These are phyloP conservation scores for Penicillium roqueforti DNA, from an alignment of 495 filamentous ascomycete species.

Conservation along the genomic window DNA sequence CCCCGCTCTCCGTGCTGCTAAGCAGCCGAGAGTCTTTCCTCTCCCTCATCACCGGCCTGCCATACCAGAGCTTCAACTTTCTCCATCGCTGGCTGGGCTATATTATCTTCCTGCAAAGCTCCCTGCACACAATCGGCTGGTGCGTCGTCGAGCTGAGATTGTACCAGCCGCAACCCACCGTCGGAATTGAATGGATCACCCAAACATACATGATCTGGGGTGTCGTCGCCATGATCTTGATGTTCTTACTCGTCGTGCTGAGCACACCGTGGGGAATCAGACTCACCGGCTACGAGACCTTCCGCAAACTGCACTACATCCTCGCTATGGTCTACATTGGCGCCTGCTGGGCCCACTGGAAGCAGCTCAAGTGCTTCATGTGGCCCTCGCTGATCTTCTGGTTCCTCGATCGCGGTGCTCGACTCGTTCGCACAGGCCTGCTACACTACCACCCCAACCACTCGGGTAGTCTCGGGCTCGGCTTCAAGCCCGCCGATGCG, in stretches of 20 bases:
- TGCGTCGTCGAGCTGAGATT: slow-evolving; percentile 54
- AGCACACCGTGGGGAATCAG: slow-evolving; percentile 52
- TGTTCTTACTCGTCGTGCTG: slow-evolving; percentile 51
- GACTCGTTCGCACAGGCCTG: slow-evolving; percentile 46
- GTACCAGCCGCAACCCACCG: slow-evolving; percentile 60
- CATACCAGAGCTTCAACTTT: slow-evolving; percentile 67
- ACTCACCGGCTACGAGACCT: slow-evolving; percentile 64
- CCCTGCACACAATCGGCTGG: slow-evolving; percentile 65
- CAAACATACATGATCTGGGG: slow-evolving; percentile 63
- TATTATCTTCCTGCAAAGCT: slow-evolving; percentile 57
- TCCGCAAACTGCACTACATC: slow-evolving; percentile 60
- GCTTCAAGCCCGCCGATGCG: slow-evolving; percentile 45
- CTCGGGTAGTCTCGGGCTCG: slow-evolving; percentile 33
- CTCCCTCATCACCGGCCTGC: slow-evolving; percentile 56
- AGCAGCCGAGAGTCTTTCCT: slow-evolving; percentile 58
- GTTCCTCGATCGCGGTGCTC: slow-evolving; percentile 49
- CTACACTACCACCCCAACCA: slow-evolving; percentile 46
- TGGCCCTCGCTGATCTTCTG: slow-evolving; percentile 56
- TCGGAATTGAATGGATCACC: slow-evolving; percentile 47
- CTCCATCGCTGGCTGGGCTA: slow-evolving; percentile 63
- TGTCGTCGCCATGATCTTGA: slow-evolving; percentile 56
- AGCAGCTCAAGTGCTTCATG: slow-evolving; percentile 56
- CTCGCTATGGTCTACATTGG: slow-evolving; percentile 63
- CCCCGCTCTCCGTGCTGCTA: slow-evolving; percentile 57
- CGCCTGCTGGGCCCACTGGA: slow-evolving; percentile 66